Percentiles rank a stretch among this genome's conserved stretches.
Evolutionary conservation across 768 basidiomycete genomes (phyloP).

Genomic region (Lyophyllum decastes): DNA sequence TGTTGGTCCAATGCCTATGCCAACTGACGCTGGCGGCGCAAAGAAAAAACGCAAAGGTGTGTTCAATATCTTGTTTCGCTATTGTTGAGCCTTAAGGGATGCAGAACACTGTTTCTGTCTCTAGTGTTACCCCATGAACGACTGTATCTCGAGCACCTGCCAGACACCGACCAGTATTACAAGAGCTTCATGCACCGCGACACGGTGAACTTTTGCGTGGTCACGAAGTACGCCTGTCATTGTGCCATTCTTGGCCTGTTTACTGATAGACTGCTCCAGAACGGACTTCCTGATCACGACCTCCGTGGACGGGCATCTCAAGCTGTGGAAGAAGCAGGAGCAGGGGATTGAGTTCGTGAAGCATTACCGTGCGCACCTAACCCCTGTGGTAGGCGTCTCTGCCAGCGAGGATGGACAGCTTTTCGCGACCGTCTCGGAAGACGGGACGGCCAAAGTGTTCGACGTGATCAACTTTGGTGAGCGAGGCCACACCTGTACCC

Average conservation of each 20-base stretch:
- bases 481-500: conserved; percentile 23
- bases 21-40: conserved; percentile 43
- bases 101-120: conserved; percentile 25
- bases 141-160: conserved; percentile 90
- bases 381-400: conserved; percentile 75
- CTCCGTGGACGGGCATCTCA: conserved; percentile 92
- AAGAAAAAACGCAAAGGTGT: conserved; percentile 88
- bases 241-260: not conserved
- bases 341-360: conserved; percentile 97
- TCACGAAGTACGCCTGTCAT: conserved; percentile 70
- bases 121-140: conserved; percentile 92
- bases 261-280: conserved; percentile 39
- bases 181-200: conserved; percentile 99
- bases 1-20: conserved; percentile 88
- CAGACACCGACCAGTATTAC: conserved; percentile 90
- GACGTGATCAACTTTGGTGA: conserved; percentile 97
- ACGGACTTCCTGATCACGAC: conserved; percentile 94
- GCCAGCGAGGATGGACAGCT: conserved; percentile 91
- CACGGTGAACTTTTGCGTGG: conserved; percentile 81
- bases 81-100: conserved; percentile 32
- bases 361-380: conserved; percentile 91
- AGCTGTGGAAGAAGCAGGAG: conserved; percentile 99
- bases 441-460: conserved; percentile 92
- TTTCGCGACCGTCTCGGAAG: conserved; percentile 90
- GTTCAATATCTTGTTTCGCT: conserved; percentile 21